Conservation (phyloP, 2,329 filamentous ascomycete genomes). For the Cadophora sp. region DNA sequence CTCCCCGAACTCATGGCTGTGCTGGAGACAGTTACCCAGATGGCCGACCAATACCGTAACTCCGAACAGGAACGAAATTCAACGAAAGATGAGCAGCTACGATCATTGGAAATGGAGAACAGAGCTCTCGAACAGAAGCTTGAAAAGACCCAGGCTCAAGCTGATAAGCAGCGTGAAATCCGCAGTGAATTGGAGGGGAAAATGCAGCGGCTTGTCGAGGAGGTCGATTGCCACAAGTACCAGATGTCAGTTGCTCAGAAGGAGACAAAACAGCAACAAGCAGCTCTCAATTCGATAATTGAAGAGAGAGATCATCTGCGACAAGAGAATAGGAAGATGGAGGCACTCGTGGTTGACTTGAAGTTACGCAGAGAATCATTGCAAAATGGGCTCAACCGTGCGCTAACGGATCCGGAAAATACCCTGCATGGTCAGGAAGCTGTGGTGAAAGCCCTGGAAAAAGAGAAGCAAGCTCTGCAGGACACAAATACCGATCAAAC, state of each 20-base stretch:
- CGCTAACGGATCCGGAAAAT: too few species aligned
- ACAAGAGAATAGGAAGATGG: too few species aligned
- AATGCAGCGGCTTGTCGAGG: neutral
- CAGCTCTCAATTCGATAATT: too few species aligned
- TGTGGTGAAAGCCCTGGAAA: neutral
- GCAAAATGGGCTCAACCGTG: too few species aligned
- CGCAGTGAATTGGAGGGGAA: neutral
- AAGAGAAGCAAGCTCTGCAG: neutral
- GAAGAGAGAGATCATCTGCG: too few species aligned
- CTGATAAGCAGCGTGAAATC: too few species aligned
- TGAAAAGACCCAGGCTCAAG: neutral
- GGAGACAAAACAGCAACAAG: too few species aligned
- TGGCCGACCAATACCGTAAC: neutral
- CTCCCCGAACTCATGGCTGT: neutral
- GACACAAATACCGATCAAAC: neutral
- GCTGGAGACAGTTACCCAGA: neutral
- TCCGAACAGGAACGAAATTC: slow-evolving; percentile 1
- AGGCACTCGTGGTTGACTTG: too few species aligned
- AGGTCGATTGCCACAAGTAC: neutral
- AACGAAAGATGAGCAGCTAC: neutral
- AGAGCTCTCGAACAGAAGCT: neutral
- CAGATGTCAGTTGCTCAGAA: too few species aligned
- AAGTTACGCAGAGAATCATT: too few species aligned
- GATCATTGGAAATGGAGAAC: neutral
- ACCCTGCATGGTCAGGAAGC: neutral